A percentile compares a stretch with the other conserved stretches of the same genome.
These are phyloP conservation scores for Leishmania turanica DNA, from an alignment of 208 protist species.

Conservation along the genomic window DNA sequence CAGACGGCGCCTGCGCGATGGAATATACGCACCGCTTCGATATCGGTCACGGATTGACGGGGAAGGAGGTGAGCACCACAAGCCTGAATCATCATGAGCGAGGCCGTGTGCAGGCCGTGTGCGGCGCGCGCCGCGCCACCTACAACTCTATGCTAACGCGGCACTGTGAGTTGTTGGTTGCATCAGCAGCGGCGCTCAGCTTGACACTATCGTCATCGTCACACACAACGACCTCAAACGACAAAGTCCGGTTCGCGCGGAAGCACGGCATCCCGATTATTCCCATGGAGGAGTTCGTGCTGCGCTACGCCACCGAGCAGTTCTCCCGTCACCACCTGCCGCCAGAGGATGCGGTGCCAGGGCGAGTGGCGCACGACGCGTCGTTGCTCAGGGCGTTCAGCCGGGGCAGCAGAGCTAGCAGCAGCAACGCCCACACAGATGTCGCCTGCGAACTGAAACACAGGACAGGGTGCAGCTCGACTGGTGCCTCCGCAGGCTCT, in stretches of 20 bases:
- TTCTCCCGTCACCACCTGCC: background rate
- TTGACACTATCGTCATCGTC: constrained; percentile 6
- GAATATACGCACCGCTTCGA: constrained; percentile 34
- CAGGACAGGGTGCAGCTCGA: background rate
- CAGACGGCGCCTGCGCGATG: constrained; percentile 42
- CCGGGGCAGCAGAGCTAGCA: background rate
- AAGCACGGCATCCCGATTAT: constrained; percentile 34
- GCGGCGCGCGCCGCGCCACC: constrained; percentile 21
- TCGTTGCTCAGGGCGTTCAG: background rate
- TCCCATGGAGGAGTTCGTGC: constrained; percentile 25
- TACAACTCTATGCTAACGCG: constrained; percentile 46
- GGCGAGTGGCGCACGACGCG: background rate
- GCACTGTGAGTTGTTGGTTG: constrained; percentile 46
- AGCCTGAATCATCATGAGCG: constrained; percentile 35
- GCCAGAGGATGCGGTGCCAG: background rate
- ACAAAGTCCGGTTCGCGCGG: constrained; percentile 37
- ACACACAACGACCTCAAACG: constrained; percentile 11
- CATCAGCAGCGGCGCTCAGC: constrained; percentile 18
- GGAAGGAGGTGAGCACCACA: constrained; percentile 54
- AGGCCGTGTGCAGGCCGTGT: constrained; percentile 32
- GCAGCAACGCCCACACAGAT: background rate
- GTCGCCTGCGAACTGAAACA: background rate
- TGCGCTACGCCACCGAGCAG: constrained; percentile 20
- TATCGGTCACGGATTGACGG: constrained; percentile 33
- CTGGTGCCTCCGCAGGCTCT: background rate